These are phyloP conservation scores for Logfia minima DNA, from an alignment of 129 eudicot genomes.

Conservation along the genomic window DNA sequence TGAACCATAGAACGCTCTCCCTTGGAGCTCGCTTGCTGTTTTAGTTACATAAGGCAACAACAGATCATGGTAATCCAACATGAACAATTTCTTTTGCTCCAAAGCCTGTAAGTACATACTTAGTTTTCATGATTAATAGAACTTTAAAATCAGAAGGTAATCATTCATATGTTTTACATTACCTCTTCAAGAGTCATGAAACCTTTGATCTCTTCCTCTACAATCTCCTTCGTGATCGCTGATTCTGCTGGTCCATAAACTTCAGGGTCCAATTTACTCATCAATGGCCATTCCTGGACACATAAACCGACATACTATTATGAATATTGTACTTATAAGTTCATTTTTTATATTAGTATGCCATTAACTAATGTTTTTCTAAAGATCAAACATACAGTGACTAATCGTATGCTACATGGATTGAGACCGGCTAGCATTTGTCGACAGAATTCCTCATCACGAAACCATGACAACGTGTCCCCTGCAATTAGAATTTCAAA, in stretches of 20 bases:
- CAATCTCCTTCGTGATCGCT: conserved; percentile 61
- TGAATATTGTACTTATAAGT: no score
- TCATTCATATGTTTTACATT: neutral
- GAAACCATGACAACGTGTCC: conserved; percentile 75
- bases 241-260: conserved; percentile 76
- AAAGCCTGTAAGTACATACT: conserved; percentile 51
- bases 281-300: conserved; percentile 53
- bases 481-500: conserved; percentile 33
- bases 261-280: conserved; percentile 62
- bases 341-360: no score
- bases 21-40: conserved; percentile 52
- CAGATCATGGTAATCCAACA: conserved; percentile 74
- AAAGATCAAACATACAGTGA: conserved; percentile 44
- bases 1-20: conserved; percentile 68
- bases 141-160: neutral
- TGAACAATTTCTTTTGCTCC: conserved; percentile 58
- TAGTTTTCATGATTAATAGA: neutral
- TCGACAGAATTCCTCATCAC: conserved; percentile 74
- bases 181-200: conserved; percentile 60
- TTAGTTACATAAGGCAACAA: conserved; percentile 61
- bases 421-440: conserved; percentile 82
- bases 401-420: conserved; percentile 56
- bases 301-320: no score
- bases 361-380: no score
- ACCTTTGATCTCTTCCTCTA: conserved; percentile 59